phyloP scores from a whole-genome alignment of 2,329 filamentous ascomycete species.

The Fusarium keratoplasticum region DNA sequence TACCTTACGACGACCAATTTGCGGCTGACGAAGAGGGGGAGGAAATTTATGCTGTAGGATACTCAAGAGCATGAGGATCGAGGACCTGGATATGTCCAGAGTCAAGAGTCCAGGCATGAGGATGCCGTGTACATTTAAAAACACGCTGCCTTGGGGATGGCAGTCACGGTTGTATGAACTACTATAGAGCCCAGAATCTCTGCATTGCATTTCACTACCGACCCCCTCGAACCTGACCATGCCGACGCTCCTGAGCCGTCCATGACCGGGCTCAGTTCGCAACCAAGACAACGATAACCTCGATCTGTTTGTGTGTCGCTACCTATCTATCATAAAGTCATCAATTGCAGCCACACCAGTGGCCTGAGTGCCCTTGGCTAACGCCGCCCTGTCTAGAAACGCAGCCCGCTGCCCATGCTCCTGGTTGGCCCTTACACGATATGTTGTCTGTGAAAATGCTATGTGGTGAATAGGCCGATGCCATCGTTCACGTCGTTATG shows the following conservation, averaged over 20 bases:
- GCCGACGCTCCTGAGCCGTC: neutral
- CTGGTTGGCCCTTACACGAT: slow-evolving; percentile 31
- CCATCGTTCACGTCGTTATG: slow-evolving; percentile 27
- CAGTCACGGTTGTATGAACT: slow-evolving; percentile 42
- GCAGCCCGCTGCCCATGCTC: slow-evolving; percentile 35
- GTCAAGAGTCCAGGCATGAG: slow-evolving; percentile 30
- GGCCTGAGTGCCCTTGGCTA: slow-evolving; percentile 32
- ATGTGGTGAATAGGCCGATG: slow-evolving; percentile 16
- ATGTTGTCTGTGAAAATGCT: slow-evolving; percentile 24
- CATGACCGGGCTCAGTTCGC: neutral
- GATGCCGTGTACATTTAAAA: slow-evolving; percentile 43
- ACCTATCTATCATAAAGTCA: slow-evolving; percentile 44
- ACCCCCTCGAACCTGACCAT: neutral
- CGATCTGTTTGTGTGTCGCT: slow-evolving; percentile 31
- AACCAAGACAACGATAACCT: slow-evolving; percentile 1
- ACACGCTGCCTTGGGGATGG: slow-evolving; percentile 29
- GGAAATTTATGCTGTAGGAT: slow-evolving; percentile 35
- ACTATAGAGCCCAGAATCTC: slow-evolving; percentile 39
- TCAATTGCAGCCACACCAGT: slow-evolving; percentile 37
- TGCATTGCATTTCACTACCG: slow-evolving; percentile 14
- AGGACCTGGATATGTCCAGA: slow-evolving; percentile 11
- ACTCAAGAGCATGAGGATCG: slow-evolving; percentile 9
- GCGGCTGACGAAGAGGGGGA: slow-evolving; percentile 1
- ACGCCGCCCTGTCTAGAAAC: slow-evolving; percentile 40
- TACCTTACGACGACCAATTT: neutral